phyloP scores from a whole-genome alignment of 2,329 filamentous ascomycete species.

The Cladosporium sp. region DNA sequence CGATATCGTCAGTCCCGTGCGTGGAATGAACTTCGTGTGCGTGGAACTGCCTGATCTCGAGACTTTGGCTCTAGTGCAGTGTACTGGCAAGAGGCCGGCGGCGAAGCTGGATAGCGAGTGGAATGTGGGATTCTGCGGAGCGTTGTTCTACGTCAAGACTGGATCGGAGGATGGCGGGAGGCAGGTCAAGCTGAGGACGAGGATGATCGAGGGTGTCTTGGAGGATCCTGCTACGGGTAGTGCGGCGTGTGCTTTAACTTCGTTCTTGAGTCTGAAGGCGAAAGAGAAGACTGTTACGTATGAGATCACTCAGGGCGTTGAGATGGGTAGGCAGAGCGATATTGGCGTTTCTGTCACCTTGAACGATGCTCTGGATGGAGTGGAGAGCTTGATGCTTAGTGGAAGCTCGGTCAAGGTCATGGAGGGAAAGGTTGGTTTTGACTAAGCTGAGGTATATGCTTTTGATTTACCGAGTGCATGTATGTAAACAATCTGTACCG shows the following conservation, averaged over 20 bases:
- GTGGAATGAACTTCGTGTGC: conserved; percentile 69
- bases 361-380: conserved; percentile 29
- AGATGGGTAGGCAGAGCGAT: conserved; percentile 48
- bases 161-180: not conserved
- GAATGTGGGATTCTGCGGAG: conserved; percentile 48
- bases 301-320: conserved; percentile 46
- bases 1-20: conserved; percentile 52
- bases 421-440: conserved; percentile 27
- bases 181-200: not conserved
- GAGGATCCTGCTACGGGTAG: conserved; percentile 51
- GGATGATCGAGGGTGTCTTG: conserved; percentile 19
- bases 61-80: conserved; percentile 46
- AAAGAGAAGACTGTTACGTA: conserved; percentile 32
- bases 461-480: no score
- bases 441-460: no score
- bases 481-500: no score
- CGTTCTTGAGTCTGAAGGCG: conserved; percentile 40
- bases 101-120: conserved; percentile 44
- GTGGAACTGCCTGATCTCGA: conserved; percentile 58
- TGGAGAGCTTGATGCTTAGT: conserved; percentile 40
- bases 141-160: conserved; percentile 55
- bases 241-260: conserved; percentile 44
- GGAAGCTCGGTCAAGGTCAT: conserved; percentile 42
- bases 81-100: conserved; percentile 30
- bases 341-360: conserved; percentile 44